phyloP scores from a whole-genome alignment of 2,329 filamentous ascomycete genomes.

The Diaporthe destruens region DNA sequence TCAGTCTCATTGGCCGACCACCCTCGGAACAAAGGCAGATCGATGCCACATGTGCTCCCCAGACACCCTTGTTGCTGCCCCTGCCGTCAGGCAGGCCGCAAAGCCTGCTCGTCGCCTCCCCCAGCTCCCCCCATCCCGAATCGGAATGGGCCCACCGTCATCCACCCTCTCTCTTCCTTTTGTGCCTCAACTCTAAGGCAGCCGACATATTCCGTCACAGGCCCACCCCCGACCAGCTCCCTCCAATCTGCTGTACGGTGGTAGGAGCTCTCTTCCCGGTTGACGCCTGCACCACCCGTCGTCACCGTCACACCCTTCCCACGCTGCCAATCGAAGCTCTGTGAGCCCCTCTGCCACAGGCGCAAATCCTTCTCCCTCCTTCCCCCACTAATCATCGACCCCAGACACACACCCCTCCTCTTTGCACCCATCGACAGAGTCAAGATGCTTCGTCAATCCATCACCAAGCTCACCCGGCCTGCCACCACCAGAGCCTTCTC shows the following conservation, averaged over 20 bases:
- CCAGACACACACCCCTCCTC: slow-evolving; percentile 23
- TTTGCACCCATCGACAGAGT: slow-evolving; percentile 30
- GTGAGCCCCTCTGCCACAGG: slow-evolving; percentile 35
- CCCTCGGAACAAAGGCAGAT: slow-evolving; percentile 27
- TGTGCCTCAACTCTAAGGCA: slow-evolving; percentile 30
- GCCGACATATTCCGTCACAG: slow-evolving; percentile 41
- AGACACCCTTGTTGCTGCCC: slow-evolving; percentile 12
- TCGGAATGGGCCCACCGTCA: slow-evolving; percentile 20
- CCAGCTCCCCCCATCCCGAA: not conserved
- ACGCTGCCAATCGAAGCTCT: slow-evolving; percentile 41
- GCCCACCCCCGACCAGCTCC: slow-evolving; percentile 21
- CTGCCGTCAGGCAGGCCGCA: not conserved
- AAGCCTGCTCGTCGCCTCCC: not conserved
- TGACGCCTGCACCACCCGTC: slow-evolving; percentile 23
- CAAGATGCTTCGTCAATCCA: slow-evolving; percentile 77
- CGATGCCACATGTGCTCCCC: slow-evolving; percentile 28
- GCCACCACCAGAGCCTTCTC: slow-evolving; percentile 71
- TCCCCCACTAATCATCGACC: slow-evolving; percentile 7
- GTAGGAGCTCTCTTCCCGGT: slow-evolving; percentile 28
- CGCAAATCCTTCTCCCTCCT: not conserved
- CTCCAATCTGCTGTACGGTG: not conserved
- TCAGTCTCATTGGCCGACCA: slow-evolving; percentile 35
- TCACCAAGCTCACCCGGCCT: slow-evolving; percentile 67
- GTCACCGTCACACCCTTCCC: slow-evolving; percentile 17
- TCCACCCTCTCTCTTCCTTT: not conserved